Conservation (phyloP, 352 stramenopile species). For the Globisporangium camurandrum region DNA sequence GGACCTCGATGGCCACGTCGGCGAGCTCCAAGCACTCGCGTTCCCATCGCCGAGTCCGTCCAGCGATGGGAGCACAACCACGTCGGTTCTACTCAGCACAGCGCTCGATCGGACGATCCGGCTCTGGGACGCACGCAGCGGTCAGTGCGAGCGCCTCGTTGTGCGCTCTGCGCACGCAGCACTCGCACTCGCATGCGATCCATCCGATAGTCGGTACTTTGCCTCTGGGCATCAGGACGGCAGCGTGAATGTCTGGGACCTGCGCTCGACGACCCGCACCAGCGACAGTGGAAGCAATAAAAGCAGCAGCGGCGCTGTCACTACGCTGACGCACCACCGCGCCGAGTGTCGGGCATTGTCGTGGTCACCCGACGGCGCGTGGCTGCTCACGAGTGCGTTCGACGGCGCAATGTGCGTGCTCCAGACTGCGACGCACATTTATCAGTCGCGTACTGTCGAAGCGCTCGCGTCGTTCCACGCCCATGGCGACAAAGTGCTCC, state of each 20-base stretch:
- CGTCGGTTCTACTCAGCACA: conserved; percentile 25
- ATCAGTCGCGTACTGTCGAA: conserved; percentile 10
- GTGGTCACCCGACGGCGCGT: conserved; percentile 51
- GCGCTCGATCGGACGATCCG: conserved; percentile 54
- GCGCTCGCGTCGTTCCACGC: conserved; percentile 47
- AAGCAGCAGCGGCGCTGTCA: conserved; percentile 13
- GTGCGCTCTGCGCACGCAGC: conserved; percentile 21
- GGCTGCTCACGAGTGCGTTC: conserved; percentile 54
- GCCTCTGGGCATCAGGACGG: conserved; percentile 59
- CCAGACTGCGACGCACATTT: conserved; percentile 1
- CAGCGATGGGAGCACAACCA: not conserved
- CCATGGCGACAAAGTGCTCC: conserved; percentile 59
- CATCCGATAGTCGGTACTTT: conserved; percentile 18
- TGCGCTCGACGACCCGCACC: conserved; percentile 18
- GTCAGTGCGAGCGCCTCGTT: conserved; percentile 43
- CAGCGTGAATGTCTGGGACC: conserved; percentile 52
- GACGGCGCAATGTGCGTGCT: conserved; percentile 51
- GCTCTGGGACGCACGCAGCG: conserved; percentile 58
- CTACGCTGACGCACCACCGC: conserved; percentile 26
- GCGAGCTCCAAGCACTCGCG: conserved; percentile 50
- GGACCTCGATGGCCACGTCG: conserved; percentile 53
- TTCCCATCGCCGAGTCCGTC: conserved; percentile 13
- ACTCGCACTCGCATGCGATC: conserved; percentile 44
- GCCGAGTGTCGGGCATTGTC: conserved; percentile 55
- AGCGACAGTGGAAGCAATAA: too few species aligned